Evolutionary conservation across 371 early-diverging fungal species (phyloP), one percentile per base, ranked within the genome.

Genomic region (Nosema muscidifuracis): DNA sequence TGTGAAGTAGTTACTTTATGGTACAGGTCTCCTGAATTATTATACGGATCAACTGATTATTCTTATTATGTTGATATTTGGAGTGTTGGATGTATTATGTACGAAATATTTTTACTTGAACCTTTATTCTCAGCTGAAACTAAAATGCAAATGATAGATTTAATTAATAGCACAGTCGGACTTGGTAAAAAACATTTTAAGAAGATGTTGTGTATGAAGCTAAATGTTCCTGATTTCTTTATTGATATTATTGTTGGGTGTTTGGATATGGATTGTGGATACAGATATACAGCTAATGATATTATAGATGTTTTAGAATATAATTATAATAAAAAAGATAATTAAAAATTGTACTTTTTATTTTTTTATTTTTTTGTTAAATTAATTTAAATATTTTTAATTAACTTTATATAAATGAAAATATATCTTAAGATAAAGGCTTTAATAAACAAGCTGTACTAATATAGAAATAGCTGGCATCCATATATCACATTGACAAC

Each of bases 1-100:
- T 92, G 94, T 73, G 87, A 93, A 51, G 97, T 99, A 24, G 90
- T 97, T 34, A 99, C 99, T 0, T 83, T 93, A 13, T 99, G 99
- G 98, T 99, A 99, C 79, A 89, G 97, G 7, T 92, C 97, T 12
- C 95, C 97, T 0, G 99, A 98, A 81, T 84, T 99, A n/a, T 83
- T 96, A 9, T 82, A 94, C 15, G 97, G 95, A 2, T 85, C 88
- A 15, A 92, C 92, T 26, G 85, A 87, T 22, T 99, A 99, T 81
- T 89, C 88, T 1, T 87, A 89, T 18, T 90, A 88, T 64, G 90
- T 97, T 15, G 98, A 97, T 82, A 91, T 98, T 77, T 99, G 97
- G 97, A 89, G 95, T 69, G 87, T 91, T 18, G 99, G 98, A 3
- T 97, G 96, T 83, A 95, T 95, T 78, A 88, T 94, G 87, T 92